Evolutionary conservation across 345 rosid genomes (phyloP).

Genomic region (Citrus mangshanensis): DNA sequence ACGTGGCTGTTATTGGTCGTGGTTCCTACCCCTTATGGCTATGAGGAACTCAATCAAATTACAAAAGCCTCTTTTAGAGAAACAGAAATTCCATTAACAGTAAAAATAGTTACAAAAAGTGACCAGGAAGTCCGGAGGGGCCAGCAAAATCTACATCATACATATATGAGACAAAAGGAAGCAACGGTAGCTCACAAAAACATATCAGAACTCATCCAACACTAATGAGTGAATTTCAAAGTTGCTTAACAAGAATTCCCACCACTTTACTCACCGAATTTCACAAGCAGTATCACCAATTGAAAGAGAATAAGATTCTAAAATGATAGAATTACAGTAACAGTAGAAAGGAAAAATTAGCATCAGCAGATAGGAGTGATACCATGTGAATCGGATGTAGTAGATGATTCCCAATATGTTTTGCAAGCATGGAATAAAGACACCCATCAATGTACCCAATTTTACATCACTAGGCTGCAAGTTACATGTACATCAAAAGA

Average conservation of each 20-base stretch:
- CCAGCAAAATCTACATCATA: background rate
- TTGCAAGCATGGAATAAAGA: constrained; percentile 96
- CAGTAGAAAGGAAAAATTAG: background rate
- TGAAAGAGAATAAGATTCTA: background rate
- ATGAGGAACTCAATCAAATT: background rate
- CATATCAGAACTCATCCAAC: background rate
- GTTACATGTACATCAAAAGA: constrained; percentile 24
- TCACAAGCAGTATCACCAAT: background rate
- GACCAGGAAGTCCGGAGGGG: background rate
- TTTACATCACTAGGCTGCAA: constrained; percentile 69
- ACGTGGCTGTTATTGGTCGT: background rate
- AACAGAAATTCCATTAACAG: background rate
- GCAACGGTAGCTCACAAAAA: background rate
- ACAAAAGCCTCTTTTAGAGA: background rate
- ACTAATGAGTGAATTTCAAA: background rate
- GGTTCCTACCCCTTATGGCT: no score
- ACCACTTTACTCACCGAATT: background rate
- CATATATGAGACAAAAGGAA: background rate
- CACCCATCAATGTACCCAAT: constrained; percentile 99
- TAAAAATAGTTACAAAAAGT: background rate
- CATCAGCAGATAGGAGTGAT: constrained; percentile 18
- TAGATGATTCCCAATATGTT: constrained; percentile 97
- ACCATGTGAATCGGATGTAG: constrained; percentile 99
- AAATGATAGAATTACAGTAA: background rate
- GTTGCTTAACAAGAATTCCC: background rate